Evolutionary conservation across 345 rosid species (phyloP).

Genomic region (Orychophragmus violaceus): DNA sequence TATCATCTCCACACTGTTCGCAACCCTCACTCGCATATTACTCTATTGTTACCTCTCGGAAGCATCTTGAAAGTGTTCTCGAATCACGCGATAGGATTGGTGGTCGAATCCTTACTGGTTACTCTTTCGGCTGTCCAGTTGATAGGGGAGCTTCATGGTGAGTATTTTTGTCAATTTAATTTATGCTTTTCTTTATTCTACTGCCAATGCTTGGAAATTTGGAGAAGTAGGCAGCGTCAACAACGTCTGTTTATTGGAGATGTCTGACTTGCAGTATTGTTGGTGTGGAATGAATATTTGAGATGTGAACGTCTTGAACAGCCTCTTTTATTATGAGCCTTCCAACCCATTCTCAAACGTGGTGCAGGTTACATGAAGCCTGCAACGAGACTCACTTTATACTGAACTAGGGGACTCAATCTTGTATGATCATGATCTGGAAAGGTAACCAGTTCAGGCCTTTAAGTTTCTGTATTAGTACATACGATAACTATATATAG

Average conservation of each 20-base stretch:
- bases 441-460: conserved; percentile 47
- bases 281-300: too few relatives aligned
- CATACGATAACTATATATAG: too few relatives aligned
- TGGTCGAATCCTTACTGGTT: conserved; percentile 86
- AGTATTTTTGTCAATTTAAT: conserved; percentile 4
- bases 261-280: too few relatives aligned
- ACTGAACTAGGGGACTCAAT: conserved; percentile 89
- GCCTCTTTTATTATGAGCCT: too few relatives aligned
- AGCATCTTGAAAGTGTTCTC: conserved; percentile 59
- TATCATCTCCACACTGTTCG: too few relatives aligned
- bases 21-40: too few relatives aligned
- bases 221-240: too few relatives aligned
- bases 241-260: neutral
- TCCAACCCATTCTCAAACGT: neutral
- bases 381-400: conserved; percentile 75
- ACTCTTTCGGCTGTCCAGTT: conserved; percentile 85
- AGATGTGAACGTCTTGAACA: too few relatives aligned
- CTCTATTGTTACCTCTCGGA: conserved; percentile 60
- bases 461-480: neutral
- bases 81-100: conserved; percentile 90
- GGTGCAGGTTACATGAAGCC: conserved; percentile 78
- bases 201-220: too few relatives aligned
- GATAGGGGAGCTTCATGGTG: conserved; percentile 89
- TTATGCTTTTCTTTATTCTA: too few relatives aligned
- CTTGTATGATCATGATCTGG: conserved; percentile 89